Percentiles rank a stretch among this genome's conserved stretches.
These are phyloP conservation scores for Phytopythium montanum DNA, from an alignment of 352 stramenopile genomes.

Conservation along the genomic window DNA sequence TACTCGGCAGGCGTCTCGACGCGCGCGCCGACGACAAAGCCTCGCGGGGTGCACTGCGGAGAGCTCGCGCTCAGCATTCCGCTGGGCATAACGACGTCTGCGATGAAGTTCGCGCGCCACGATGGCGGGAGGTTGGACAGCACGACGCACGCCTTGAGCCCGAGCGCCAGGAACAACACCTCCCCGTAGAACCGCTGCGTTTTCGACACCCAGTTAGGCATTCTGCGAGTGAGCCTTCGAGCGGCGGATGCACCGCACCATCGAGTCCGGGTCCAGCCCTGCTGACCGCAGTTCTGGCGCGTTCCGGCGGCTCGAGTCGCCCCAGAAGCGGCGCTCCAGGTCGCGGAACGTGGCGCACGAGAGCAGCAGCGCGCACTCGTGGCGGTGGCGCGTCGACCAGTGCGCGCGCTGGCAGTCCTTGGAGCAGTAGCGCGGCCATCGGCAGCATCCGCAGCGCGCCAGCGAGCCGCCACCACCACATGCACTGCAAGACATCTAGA, in stretches of 20 bases:
- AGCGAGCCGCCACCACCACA: conserved; percentile 16
- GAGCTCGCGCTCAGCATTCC: conserved; percentile 20
- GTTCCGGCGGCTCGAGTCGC: conserved; percentile 14
- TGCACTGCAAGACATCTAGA: background rate
- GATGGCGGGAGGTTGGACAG: conserved; percentile 56
- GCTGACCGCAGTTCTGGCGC: conserved; percentile 18
- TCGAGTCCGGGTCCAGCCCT: conserved; percentile 40
- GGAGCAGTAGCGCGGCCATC: conserved; percentile 58
- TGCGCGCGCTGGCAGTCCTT: conserved; percentile 48
- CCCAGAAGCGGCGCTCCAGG: conserved; percentile 35
- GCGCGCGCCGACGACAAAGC: conserved; percentile 22
- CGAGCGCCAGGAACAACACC: conserved; percentile 57
- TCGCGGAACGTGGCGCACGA: conserved; percentile 19
- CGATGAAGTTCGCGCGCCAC: conserved; percentile 41
- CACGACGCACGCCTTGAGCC: conserved; percentile 60
- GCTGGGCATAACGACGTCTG: conserved; percentile 35
- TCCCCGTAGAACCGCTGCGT: conserved; percentile 62
- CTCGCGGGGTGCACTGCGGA: conserved; percentile 1
- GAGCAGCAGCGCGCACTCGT: conserved; percentile 24
- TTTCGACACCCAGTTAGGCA: too few species aligned
- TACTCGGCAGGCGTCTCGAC: conserved; percentile 47
- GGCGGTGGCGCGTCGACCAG: conserved; percentile 40
- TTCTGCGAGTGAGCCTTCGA: too few species aligned
- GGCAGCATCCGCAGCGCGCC: conserved; percentile 48
- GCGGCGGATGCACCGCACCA: too few species aligned